Percentiles rank a stretch among this genome's conserved stretches.
Evolutionary conservation across 176 grass and related monocot species (phyloP).

Genomic region (Oryza officinalis): DNA sequence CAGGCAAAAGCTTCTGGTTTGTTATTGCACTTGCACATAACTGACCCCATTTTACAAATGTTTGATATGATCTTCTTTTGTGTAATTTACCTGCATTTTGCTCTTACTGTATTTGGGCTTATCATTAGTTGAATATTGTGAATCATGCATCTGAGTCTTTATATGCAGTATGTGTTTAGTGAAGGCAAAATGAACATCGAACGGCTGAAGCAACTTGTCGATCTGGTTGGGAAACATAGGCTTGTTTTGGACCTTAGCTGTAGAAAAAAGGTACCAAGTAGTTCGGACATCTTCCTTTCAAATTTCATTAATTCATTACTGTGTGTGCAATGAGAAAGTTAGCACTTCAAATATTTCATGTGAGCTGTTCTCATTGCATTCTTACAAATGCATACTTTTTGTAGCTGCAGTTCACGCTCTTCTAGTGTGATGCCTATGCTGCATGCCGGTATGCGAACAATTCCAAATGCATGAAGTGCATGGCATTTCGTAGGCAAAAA

Average conservation of each 20-base stretch:
- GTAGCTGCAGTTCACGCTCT: not conserved
- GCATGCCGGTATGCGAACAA: not conserved
- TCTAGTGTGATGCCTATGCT: not conserved
- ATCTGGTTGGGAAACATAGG: constrained; percentile 73
- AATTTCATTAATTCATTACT: not conserved
- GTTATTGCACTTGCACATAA: not conserved
- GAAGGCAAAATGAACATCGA: constrained; percentile 83
- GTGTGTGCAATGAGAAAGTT: not conserved
- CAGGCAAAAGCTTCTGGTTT: not conserved
- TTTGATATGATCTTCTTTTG: constrained; percentile 8
- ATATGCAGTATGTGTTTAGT: constrained; percentile 78
- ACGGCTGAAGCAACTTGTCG: constrained; percentile 62
- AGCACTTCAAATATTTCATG: not conserved
- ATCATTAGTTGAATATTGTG: constrained; percentile 21
- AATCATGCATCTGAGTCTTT: constrained; percentile 26
- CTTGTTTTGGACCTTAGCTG: constrained; percentile 97
- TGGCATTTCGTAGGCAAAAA: not conserved
- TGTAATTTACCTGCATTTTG: constrained; percentile 5
- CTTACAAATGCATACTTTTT: not conserved
- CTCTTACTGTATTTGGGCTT: not conserved
- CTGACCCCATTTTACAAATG: not conserved
- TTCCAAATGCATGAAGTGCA: not conserved
- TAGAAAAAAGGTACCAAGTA: constrained; percentile 71
- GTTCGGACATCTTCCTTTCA: not conserved
- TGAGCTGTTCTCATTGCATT: not conserved